A percentile compares a stretch with the other conserved stretches of the same genome.
Evolutionary conservation across 2,329 filamentous ascomycete genomes (phyloP).

Genomic region (Sporothrix luriei): DNA sequence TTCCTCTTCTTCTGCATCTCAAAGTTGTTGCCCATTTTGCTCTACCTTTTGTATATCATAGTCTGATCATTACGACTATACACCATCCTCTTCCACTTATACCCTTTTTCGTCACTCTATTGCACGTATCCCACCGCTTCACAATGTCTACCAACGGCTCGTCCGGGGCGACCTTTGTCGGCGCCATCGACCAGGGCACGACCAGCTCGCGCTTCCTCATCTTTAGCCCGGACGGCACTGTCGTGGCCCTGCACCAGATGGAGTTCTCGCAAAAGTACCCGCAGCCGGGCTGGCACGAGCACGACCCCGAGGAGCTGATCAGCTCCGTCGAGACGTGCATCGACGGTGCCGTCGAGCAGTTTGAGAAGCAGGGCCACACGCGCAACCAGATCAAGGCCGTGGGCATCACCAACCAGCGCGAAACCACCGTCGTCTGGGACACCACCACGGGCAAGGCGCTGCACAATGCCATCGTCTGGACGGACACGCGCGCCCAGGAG

Average conservation of each 20-base stretch:
- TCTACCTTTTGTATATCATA: background rate
- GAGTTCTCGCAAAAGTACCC: constrained; percentile 86
- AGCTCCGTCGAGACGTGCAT: constrained; percentile 78
- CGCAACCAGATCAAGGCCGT: constrained; percentile 71
- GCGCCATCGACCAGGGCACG: constrained; percentile 87
- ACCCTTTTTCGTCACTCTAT: background rate
- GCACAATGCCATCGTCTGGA: constrained; percentile 86
- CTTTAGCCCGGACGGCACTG: constrained; percentile 76
- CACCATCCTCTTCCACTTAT: background rate
- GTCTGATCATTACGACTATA: constrained; percentile 2
- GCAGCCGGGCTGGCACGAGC: constrained; percentile 87
- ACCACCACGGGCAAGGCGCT: constrained; percentile 76
- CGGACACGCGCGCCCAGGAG: constrained; percentile 75
- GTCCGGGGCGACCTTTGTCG: constrained; percentile 65
- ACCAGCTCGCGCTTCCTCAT: constrained; percentile 89
- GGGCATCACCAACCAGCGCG: constrained; percentile 88
- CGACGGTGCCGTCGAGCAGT: constrained; percentile 71
- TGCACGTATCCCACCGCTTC: background rate
- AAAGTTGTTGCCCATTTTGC: background rate
- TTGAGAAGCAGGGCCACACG: constrained; percentile 68
- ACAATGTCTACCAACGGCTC: constrained; percentile 40
- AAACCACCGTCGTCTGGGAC: constrained; percentile 87
- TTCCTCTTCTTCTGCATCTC: background rate
- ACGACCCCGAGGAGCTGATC: constrained; percentile 77
- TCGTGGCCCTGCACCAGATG: constrained; percentile 79